Conservation (phyloP, 1,284 basidiomycete species). For the Ceratobasidium theobromae region DNA sequence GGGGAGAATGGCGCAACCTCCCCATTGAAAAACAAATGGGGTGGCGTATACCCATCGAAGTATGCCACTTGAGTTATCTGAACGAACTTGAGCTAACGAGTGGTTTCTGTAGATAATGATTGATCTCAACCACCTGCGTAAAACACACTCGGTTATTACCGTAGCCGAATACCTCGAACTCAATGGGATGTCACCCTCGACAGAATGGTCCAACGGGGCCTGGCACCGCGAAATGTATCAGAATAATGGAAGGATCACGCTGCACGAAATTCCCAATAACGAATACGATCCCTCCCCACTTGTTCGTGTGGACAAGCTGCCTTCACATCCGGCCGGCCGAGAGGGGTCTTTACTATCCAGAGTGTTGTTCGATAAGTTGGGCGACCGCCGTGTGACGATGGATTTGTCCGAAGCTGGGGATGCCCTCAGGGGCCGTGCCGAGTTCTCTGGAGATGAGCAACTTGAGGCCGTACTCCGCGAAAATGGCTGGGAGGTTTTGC, state of each 20-base stretch:
- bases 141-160: constrained; percentile 46
- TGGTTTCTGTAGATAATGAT: constrained; percentile 45
- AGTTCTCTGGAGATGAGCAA: constrained; percentile 39
- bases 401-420: constrained; percentile 42
- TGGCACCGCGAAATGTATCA: constrained; percentile 45
- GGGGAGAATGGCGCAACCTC: constrained; percentile 44
- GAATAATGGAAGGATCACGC: constrained; percentile 37
- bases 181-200: constrained; percentile 43
- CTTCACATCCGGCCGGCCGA: constrained; percentile 32
- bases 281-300: constrained; percentile 45
- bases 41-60: constrained; percentile 46
- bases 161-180: constrained; percentile 49
- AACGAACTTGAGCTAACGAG: constrained; percentile 11
- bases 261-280: constrained; percentile 46
- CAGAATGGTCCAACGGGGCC: constrained; percentile 46
- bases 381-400: constrained; percentile 37
- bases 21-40: constrained; percentile 48
- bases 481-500: constrained; percentile 46
- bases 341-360: constrained; percentile 37
- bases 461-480: constrained; percentile 44
- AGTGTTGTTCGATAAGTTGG: constrained; percentile 34
- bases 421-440: constrained; percentile 35
- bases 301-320: constrained; percentile 46
- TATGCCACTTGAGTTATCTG: background rate
- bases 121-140: constrained; percentile 49